A percentile compares a stretch with the other conserved stretches of the same genome.
phyloP scores from a whole-genome alignment of 1,284 basidiomycete species.

The Boletus austroedulis region DNA sequence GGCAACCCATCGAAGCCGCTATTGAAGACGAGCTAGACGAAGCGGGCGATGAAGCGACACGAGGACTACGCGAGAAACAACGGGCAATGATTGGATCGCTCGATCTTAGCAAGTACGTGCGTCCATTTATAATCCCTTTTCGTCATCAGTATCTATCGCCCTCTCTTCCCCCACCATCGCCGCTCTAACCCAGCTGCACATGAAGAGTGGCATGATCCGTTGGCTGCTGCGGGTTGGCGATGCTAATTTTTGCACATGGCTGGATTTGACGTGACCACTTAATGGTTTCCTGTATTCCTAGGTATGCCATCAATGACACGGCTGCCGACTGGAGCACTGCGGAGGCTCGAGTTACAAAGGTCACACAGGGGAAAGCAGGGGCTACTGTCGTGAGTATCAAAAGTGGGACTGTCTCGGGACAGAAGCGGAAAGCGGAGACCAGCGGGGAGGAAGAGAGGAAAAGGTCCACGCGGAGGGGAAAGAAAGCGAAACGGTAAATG shows the following conservation, averaged over 20 bases:
- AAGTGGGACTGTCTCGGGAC: constrained; percentile 37
- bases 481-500: constrained; percentile 54
- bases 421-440: constrained; percentile 64
- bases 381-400: constrained; percentile 79
- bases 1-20: constrained; percentile 52
- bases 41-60: constrained; percentile 59
- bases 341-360: constrained; percentile 63
- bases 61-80: constrained; percentile 63
- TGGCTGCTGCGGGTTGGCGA: neutral
- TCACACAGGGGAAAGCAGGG: constrained; percentile 46
- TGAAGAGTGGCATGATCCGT: neutral
- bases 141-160: constrained; percentile 1
- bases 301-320: constrained; percentile 75
- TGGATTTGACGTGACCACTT: neutral
- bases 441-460: constrained; percentile 38
- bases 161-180: constrained; percentile 5
- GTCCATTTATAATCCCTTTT: neutral
- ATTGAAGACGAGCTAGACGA: constrained; percentile 69
- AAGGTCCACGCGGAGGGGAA: constrained; percentile 55
- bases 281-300: constrained; percentile 29
- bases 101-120: constrained; percentile 79
- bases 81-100: constrained; percentile 82
- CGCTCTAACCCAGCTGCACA: constrained; percentile 8
- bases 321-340: constrained; percentile 72
- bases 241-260: neutral